phyloP scores from a whole-genome alignment of 2,329 filamentous ascomycete genomes.

The Ceratocystis albifundus region DNA sequence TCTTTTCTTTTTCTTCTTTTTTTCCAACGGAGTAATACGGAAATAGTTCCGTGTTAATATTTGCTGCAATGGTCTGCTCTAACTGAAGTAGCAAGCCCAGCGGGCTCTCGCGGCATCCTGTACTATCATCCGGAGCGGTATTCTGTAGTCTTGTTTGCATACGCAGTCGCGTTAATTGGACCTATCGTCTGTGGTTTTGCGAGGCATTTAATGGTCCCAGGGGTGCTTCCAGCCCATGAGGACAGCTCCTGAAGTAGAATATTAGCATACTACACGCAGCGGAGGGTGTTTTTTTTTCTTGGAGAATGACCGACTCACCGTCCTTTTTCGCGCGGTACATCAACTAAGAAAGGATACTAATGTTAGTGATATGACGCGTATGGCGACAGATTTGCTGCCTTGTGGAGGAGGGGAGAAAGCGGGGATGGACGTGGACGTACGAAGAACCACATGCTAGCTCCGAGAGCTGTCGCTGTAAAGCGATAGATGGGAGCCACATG shows the following conservation, averaged over 20 bases:
- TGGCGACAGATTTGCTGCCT: neutral
- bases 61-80: neutral
- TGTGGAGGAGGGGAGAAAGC: neutral
- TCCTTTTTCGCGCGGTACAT: slow-evolving; percentile 97
- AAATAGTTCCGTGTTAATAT: neutral
- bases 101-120: neutral
- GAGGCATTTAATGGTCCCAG: slow-evolving; percentile 67
- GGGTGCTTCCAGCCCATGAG: slow-evolving; percentile 91
- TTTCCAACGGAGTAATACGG: neutral
- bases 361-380: neutral
- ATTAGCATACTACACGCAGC: slow-evolving; percentile 20
- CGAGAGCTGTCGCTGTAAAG: slow-evolving; percentile 73
- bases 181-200: neutral
- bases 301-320: slow-evolving; percentile 39
- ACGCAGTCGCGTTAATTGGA: neutral
- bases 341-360: slow-evolving; percentile 43
- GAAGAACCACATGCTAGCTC: slow-evolving; percentile 99
- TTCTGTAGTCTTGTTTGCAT: neutral
- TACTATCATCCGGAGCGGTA: neutral
- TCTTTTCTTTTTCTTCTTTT: too few species aligned
- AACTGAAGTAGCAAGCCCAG: slow-evolving; percentile 7
- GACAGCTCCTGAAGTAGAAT: slow-evolving; percentile 46
- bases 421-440: too few species aligned
- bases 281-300: too few species aligned
- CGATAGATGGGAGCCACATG: slow-evolving; percentile 58